phyloP scores from a whole-genome alignment of 192 early-diverging fungal genomes.

The Coemansia biformis region DNA sequence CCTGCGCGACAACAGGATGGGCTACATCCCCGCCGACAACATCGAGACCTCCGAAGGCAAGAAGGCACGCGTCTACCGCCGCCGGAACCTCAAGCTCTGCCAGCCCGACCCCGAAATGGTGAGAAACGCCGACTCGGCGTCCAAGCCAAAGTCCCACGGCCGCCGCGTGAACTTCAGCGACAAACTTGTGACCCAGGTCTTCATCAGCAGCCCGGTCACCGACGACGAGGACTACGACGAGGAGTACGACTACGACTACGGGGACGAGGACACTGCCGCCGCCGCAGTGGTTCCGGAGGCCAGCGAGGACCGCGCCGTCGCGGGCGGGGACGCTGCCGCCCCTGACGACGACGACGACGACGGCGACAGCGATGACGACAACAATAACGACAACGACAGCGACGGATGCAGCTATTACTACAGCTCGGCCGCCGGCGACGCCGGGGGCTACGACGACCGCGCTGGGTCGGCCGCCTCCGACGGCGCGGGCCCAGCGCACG shows the following conservation, averaged over 20 bases:
- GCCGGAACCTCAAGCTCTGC: constrained; percentile 55
- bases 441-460: constrained; percentile 8
- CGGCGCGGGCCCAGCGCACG: not conserved
- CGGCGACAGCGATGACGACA: constrained; percentile 2
- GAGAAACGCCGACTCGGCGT: no score
- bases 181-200: constrained; percentile 36
- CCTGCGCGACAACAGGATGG: constrained; percentile 59
- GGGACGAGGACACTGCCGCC: constrained; percentile 10
- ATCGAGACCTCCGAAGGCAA: constrained; percentile 59
- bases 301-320: constrained; percentile 2
- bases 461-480: not conserved
- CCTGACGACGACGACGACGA: constrained; percentile 9
- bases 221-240: constrained; percentile 38
- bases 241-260: constrained; percentile 35
- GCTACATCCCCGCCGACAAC: constrained; percentile 77
- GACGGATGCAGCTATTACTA: constrained; percentile 44
- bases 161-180: constrained; percentile 34
- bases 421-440: constrained; percentile 18
- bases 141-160: constrained; percentile 17
- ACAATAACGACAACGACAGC: constrained; percentile 10
- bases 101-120: constrained; percentile 41
- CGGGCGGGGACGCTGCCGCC: not conserved
- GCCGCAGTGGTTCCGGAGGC: constrained; percentile 8
- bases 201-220: constrained; percentile 24
- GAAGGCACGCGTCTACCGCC: constrained; percentile 64